Evolutionary conservation across 1,284 basidiomycete genomes (phyloP).

Genomic region (Wallemia ichthyophaga): DNA sequence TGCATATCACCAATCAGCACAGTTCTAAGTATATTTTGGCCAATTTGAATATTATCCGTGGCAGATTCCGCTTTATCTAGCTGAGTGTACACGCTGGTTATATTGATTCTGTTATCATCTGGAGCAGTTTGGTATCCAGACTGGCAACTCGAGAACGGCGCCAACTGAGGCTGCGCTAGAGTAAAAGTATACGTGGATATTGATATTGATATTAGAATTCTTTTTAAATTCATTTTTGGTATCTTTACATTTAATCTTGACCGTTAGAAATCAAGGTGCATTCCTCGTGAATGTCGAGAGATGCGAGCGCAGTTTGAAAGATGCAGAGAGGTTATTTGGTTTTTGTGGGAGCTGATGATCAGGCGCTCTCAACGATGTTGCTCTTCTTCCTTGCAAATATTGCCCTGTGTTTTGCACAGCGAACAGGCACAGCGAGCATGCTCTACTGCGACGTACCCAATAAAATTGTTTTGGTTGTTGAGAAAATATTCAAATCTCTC

Average conservation of each 20-base stretch:
- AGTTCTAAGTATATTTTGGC: not conserved
- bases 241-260: not conserved
- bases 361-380: no score
- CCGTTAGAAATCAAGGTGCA: not conserved
- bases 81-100: conserved; percentile 42
- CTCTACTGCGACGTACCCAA: no score
- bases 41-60: conserved; percentile 1
- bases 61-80: conserved; percentile 21
- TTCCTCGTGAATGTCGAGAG: not conserved
- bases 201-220: not conserved
- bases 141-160: not conserved
- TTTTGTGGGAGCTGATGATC: no score
- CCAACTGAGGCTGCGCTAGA: not conserved
- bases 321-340: no score
- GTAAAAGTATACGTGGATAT: not conserved
- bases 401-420: no score
- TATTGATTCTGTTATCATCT: conserved; percentile 23
- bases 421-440: no score
- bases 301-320: not conserved
- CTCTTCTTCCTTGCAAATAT: no score
- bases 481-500: not conserved
- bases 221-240: not conserved
- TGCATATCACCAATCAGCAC: conserved; percentile 1
- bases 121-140: not conserved
- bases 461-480: no score